phyloP scores from a whole-genome alignment of 495 filamentous ascomycete species.

The Aspergillus indologenus region DNA sequence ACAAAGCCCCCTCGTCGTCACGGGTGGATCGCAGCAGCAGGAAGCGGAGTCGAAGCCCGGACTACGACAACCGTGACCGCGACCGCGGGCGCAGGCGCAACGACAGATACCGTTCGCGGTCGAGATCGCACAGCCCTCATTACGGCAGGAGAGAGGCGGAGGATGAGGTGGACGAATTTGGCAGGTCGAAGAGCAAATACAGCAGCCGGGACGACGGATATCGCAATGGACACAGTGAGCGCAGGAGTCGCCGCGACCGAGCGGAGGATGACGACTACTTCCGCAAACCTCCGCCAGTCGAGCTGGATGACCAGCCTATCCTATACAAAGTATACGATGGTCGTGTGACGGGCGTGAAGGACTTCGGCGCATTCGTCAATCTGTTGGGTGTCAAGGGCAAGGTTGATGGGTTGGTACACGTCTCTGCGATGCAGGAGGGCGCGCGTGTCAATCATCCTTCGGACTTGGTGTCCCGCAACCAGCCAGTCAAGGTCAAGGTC shows the following conservation, averaged over 20 bases:
- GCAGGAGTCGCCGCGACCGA: constrained; percentile 38
- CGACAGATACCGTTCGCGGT: constrained; percentile 53
- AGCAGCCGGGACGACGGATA: constrained; percentile 41
- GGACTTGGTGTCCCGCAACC: constrained; percentile 75
- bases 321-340: constrained; percentile 90
- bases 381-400: constrained; percentile 82
- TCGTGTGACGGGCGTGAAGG: constrained; percentile 83
- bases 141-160: constrained; percentile 51
- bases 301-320: constrained; percentile 76
- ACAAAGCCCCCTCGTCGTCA: constrained; percentile 22
- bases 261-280: constrained; percentile 62
- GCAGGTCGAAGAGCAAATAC: constrained; percentile 43
- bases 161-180: constrained; percentile 63
- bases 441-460: constrained; percentile 87
- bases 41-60: constrained; percentile 74
- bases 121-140: constrained; percentile 50
- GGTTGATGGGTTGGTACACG: constrained; percentile 89
- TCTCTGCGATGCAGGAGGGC: constrained; percentile 90
- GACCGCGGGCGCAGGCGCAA: constrained; percentile 51
- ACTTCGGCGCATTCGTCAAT: constrained; percentile 95
- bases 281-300: constrained; percentile 67
- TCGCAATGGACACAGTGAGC: constrained; percentile 39
- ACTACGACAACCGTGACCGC: constrained; percentile 49
- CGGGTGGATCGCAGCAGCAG: constrained; percentile 42
- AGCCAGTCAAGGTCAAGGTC: constrained; percentile 91